These are phyloP conservation scores for Acer yangbiense DNA, from an alignment of 345 rosid species.

Conservation along the genomic window DNA sequence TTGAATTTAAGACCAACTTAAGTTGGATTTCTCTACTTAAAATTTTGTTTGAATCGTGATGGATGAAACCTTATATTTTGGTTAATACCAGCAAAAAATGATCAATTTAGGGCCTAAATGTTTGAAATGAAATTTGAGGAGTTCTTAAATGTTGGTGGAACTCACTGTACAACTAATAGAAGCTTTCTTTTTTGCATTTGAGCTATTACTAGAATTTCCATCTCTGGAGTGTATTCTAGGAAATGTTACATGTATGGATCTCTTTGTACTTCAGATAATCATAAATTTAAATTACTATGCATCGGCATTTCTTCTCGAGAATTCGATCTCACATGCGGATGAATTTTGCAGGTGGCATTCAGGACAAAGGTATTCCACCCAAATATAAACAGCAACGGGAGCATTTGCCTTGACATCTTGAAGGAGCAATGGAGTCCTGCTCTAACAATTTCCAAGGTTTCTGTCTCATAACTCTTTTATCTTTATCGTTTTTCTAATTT, in stretches of 20 bases:
- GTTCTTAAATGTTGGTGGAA: no score
- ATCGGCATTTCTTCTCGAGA: background rate
- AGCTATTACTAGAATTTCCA: background rate
- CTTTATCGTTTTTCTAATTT: background rate
- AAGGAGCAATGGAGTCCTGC: slow-evolving; percentile 99
- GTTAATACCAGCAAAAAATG: no score
- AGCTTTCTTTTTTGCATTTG: no score
- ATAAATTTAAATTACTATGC: background rate
- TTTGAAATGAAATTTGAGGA: no score
- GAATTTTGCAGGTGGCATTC: slow-evolving; percentile 72
- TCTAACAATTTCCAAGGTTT: slow-evolving; percentile 89
- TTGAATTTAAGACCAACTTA: no score
- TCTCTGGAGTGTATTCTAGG: background rate
- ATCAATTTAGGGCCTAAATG: no score
- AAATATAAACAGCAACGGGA: slow-evolving; percentile 92
- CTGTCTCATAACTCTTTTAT: slow-evolving; percentile 6
- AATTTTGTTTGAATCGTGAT: no score
- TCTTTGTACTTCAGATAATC: background rate
- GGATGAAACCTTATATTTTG: no score
- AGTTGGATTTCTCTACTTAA: no score
- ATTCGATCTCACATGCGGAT: background rate
- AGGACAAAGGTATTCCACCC: slow-evolving; percentile 96
- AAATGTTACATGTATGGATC: background rate
- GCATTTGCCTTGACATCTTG: slow-evolving; percentile 96
- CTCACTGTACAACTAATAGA: no score